Conservation (phyloP, 1,139 yeast genomes). For the Zygosaccharomyces sapae region DNA sequence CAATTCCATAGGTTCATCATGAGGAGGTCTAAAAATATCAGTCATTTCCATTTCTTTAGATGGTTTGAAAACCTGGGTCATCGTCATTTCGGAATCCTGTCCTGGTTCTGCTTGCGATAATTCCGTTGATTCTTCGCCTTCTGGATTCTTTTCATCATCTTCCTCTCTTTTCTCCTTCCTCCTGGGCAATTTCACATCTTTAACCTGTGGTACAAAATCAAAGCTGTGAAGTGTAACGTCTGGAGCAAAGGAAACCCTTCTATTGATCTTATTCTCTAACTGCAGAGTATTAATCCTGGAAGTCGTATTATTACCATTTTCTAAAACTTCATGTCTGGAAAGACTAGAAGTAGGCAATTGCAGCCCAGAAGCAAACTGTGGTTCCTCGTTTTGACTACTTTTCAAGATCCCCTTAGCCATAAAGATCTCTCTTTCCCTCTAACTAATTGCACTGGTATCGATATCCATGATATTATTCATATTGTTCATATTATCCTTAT, state of each 20-base stretch:
- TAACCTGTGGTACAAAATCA: constrained; percentile 43
- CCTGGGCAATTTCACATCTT: constrained; percentile 39
- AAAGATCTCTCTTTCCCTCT: not conserved
- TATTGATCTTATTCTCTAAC: constrained; percentile 19
- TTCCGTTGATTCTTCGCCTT: constrained; percentile 23
- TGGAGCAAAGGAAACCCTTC: constrained; percentile 73
- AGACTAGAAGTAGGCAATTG: constrained; percentile 16
- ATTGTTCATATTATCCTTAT: not conserved
- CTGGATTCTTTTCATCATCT: constrained; percentile 17
- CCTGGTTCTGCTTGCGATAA: constrained; percentile 12
- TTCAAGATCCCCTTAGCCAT: constrained; percentile 13
- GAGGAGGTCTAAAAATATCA: constrained; percentile 10
- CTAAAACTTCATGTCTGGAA: constrained; percentile 13
- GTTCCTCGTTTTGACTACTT: constrained; percentile 10
- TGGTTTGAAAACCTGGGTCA: constrained; percentile 23
- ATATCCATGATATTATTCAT: not conserved
- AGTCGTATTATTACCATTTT: constrained; percentile 30
- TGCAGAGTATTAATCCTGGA: constrained; percentile 26
- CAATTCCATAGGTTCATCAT: constrained; percentile 35
- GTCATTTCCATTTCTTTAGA: constrained; percentile 13
- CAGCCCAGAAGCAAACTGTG: constrained; percentile 7
- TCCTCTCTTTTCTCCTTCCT: constrained; percentile 28
- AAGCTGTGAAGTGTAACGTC: constrained; percentile 70
- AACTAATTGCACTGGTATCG: not conserved
- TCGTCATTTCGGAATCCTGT: constrained; percentile 19